Percentiles rank a stretch among this genome's conserved stretches.
These are phyloP conservation scores for Lycium ferocissimum DNA, from an alignment of 257 asterid genomes.

Conservation along the genomic window DNA sequence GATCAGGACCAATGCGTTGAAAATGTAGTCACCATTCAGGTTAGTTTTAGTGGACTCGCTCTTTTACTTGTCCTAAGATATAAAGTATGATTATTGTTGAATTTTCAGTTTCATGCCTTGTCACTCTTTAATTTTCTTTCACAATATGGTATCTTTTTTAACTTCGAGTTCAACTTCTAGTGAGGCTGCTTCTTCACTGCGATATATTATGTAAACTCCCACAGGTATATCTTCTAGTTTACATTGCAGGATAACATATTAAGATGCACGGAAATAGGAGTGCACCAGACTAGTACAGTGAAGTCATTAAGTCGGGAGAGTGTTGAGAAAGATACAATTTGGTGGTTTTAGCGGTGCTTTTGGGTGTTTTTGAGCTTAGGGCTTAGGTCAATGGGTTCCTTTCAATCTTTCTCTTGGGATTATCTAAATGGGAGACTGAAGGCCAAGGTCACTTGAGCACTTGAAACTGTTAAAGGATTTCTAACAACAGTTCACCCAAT, in stretches of 20 bases:
- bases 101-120: not conserved
- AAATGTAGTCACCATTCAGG: constrained; percentile 79
- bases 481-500: not conserved
- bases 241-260: not conserved
- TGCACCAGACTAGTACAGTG: not conserved
- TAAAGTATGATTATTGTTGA: not conserved
- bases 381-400: not conserved
- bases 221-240: not conserved
- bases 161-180: not conserved
- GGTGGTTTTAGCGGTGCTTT: not conserved
- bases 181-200: not conserved
- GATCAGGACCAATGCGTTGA: constrained; percentile 61
- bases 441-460: not conserved
- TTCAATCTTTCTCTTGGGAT: constrained; percentile 13
- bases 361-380: not conserved
- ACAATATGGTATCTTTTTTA: not conserved
- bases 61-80: not conserved
- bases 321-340: not conserved
- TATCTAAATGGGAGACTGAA: not conserved
- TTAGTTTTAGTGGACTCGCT: constrained; percentile 32
- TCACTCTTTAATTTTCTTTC: not conserved
- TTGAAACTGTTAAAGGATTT: constrained; percentile 6
- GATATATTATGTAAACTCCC: not conserved
- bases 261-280: not conserved
- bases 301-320: not conserved